phyloP scores from a whole-genome alignment of 129 eudicot species.

The Escallonia rubra region DNA sequence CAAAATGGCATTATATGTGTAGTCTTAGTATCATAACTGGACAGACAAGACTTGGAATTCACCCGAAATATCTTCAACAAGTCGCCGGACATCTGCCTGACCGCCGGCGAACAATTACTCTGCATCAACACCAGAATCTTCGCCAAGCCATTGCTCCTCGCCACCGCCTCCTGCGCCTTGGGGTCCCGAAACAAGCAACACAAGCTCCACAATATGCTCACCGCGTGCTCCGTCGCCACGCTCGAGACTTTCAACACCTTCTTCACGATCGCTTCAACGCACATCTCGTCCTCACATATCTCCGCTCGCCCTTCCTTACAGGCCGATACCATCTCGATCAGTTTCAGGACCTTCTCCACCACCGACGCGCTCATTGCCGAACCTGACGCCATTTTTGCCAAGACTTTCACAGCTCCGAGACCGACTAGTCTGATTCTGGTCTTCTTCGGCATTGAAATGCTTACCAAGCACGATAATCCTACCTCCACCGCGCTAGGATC shows the following conservation, averaged over 20 bases:
- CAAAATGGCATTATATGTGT: slow-evolving; percentile 61
- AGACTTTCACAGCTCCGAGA: slow-evolving; percentile 20
- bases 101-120: slow-evolving; percentile 44
- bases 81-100: slow-evolving; percentile 39
- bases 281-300: slow-evolving; percentile 21
- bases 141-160: slow-evolving; percentile 42
- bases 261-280: slow-evolving; percentile 29
- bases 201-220: slow-evolving; percentile 45
- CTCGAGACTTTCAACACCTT: slow-evolving; percentile 34
- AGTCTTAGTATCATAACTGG: slow-evolving; percentile 44
- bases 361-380: slow-evolving; percentile 1
- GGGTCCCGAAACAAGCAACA: slow-evolving; percentile 44
- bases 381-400: slow-evolving; percentile 13
- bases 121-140: slow-evolving; percentile 46
- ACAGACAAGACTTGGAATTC: slow-evolving; percentile 27
- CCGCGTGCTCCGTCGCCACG: slow-evolving; percentile 40
- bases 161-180: slow-evolving; percentile 27
- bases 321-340: slow-evolving; percentile 30
- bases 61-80: slow-evolving; percentile 37
- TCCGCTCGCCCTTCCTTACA: slow-evolving; percentile 42
- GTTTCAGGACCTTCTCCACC: slow-evolving; percentile 28
- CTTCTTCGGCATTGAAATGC: slow-evolving; percentile 14
- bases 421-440: slow-evolving; percentile 20
- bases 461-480: slow-evolving; percentile 13
- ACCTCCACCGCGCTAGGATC: slow-evolving; percentile 16